Conservation (phyloP, 2,329 filamentous ascomycete species). For the Alternaria postmessia region DNA sequence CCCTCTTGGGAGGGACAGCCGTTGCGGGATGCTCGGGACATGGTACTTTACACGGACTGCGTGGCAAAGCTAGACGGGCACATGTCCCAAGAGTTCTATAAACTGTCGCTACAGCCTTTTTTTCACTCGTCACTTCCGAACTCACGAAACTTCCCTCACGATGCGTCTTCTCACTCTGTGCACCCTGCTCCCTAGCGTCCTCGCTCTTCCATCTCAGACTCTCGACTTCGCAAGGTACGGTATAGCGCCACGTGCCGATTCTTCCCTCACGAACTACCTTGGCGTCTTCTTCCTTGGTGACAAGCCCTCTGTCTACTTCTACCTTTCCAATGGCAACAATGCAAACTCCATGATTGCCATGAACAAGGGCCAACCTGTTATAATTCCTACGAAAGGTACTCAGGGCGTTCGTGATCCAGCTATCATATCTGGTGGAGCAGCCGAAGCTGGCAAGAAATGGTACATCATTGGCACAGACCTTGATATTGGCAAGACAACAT, state of each 20-base stretch:
- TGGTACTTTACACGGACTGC: neutral
- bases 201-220: conserved; percentile 26
- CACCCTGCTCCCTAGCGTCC: conserved; percentile 18
- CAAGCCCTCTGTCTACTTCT: conserved; percentile 63
- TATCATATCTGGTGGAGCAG: conserved; percentile 58
- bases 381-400: conserved; percentile 61
- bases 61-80: neutral
- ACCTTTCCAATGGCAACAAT: conserved; percentile 63
- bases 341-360: conserved; percentile 58
- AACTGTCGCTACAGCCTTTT: neutral
- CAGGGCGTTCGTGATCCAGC: conserved; percentile 63
- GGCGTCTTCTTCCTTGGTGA: conserved; percentile 65
- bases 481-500: conserved; percentile 61
- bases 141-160: neutral
- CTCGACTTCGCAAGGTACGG: conserved; percentile 31
- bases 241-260: conserved; percentile 33
- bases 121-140: neutral
- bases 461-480: conserved; percentile 65
- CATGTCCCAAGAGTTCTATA: neutral
- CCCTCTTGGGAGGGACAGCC: neutral
- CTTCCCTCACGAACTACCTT: conserved; percentile 60
- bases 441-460: conserved; percentile 61
- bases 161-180: conserved; percentile 27
- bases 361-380: conserved; percentile 59
- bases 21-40: neutral